Evolutionary conservation across 768 basidiomycete species (phyloP).

Genomic region (Royoungia palumana): DNA sequence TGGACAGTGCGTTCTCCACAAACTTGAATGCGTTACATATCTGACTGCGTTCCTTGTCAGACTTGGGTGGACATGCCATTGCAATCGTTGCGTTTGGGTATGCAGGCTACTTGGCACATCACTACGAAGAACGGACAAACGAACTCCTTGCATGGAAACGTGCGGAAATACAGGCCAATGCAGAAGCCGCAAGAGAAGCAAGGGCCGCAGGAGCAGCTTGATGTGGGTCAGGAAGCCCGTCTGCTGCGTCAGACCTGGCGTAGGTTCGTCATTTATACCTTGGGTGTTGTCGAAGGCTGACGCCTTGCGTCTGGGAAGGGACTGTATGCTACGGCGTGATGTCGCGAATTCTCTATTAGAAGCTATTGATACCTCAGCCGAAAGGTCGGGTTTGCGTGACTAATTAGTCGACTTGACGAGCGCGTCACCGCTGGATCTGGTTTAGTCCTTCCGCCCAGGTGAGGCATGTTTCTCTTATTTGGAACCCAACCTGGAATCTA

Average conservation of each 20-base stretch:
- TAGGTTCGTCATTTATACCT: constrained; percentile 23
- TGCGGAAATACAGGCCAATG: constrained; percentile 52
- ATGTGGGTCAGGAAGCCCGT: constrained; percentile 7
- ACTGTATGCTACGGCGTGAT: constrained; percentile 6
- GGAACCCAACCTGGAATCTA: no score
- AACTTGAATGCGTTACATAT: background rate
- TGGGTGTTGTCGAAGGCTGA: constrained; percentile 7
- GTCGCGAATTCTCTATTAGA: constrained; percentile 19
- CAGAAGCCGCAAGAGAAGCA: constrained; percentile 21
- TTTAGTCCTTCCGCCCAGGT: background rate
- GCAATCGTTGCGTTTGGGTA: constrained; percentile 70
- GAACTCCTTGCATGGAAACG: constrained; percentile 64
- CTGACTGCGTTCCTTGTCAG: constrained; percentile 36
- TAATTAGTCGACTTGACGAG: no score
- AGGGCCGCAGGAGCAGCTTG: constrained; percentile 20
- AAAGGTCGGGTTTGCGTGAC: constrained; percentile 1
- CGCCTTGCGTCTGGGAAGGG: constrained; percentile 3
- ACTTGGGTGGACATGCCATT: constrained; percentile 67
- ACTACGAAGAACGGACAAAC: constrained; percentile 60
- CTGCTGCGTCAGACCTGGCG: background rate
- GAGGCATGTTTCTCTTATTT: no score
- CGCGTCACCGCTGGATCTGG: background rate
- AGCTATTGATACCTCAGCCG: constrained; percentile 4
- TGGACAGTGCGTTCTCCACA: constrained; percentile 61
- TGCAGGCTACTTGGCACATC: constrained; percentile 71